Conservation (phyloP, 2,329 filamentous ascomycete genomes). For the Pestalotiopsis sp. region DNA sequence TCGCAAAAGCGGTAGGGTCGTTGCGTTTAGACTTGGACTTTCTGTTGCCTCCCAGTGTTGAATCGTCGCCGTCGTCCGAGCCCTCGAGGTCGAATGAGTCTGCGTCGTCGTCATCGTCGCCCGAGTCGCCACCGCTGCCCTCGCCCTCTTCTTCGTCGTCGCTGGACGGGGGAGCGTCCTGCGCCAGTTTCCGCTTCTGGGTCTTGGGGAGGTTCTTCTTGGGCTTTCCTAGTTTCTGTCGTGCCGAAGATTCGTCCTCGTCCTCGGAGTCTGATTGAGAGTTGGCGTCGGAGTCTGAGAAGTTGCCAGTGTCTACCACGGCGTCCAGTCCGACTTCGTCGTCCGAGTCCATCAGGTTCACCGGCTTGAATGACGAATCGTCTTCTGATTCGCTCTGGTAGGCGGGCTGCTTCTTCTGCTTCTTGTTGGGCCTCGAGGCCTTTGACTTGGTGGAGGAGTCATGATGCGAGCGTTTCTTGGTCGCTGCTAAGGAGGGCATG, state of each 20-base stretch:
- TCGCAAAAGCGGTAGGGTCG: conserved; percentile 88
- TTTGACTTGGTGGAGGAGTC: conserved; percentile 24
- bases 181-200: conserved; percentile 16
- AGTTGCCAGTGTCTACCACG: conserved; percentile 50
- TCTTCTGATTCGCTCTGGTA: conserved; percentile 57
- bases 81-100: conserved; percentile 40
- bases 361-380: conserved; percentile 48
- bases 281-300: conserved; percentile 24
- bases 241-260: conserved; percentile 30
- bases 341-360: conserved; percentile 59
- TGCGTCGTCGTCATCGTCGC: conserved; percentile 33
- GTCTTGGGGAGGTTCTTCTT: conserved; percentile 20
- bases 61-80: conserved; percentile 43
- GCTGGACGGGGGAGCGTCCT: conserved; percentile 25
- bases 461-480: conserved; percentile 30
- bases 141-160: conserved; percentile 22
- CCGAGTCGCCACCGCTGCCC: conserved; percentile 24
- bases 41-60: conserved; percentile 30
- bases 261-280: conserved; percentile 34
- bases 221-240: conserved; percentile 28
- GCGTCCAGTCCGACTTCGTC: conserved; percentile 59
- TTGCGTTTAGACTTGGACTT: conserved; percentile 77
- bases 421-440: conserved; percentile 49
- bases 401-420: conserved; percentile 48
- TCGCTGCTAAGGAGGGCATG: conserved; percentile 27